phyloP scores from a whole-genome alignment of 805 yeast species.

The Ogataea dorogensis region DNA sequence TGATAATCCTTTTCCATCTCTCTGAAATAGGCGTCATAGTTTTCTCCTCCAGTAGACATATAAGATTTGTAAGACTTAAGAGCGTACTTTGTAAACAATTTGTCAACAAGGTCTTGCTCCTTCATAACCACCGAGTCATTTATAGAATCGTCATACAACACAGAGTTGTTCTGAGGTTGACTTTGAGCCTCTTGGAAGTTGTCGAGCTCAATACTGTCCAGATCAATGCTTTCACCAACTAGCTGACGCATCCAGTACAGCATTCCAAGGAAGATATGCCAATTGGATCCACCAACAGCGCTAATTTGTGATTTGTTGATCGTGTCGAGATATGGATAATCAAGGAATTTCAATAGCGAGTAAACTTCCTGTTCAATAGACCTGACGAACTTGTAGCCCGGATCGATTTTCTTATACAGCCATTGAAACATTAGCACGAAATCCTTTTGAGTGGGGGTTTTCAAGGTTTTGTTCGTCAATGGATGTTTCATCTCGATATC shows the following conservation, averaged over 20 bases:
- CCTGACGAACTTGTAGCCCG: conserved; percentile 66
- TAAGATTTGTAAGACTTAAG: conserved; percentile 66
- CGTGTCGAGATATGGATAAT: conserved; percentile 78
- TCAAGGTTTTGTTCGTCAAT: conserved; percentile 60
- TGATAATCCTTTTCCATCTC: conserved; percentile 60
- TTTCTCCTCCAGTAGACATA: conserved; percentile 57
- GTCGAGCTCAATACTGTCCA: conserved; percentile 35
- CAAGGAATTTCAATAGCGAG: conserved; percentile 57
- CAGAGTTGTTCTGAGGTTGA: conserved; percentile 27
- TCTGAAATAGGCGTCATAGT: conserved; percentile 50
- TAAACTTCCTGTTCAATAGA: conserved; percentile 76
- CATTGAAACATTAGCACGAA: conserved; percentile 77
- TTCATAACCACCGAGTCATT: conserved; percentile 27
- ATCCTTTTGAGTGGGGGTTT: conserved; percentile 83
- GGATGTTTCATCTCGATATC: conserved; percentile 75
- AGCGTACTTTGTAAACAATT: conserved; percentile 47
- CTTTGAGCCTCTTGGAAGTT: conserved; percentile 23
- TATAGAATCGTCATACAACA: conserved; percentile 24
- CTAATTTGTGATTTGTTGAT: conserved; percentile 82
- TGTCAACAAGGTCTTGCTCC: conserved; percentile 30
- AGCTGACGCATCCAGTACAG: conserved; percentile 73
- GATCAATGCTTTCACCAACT: conserved; percentile 42
- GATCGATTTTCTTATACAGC: conserved; percentile 74
- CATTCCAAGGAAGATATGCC: conserved; percentile 84
- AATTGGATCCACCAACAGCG: conserved; percentile 87